Evolutionary conservation across 768 basidiomycete species (phyloP).

Genomic region (Holtermanniella nyarrowii): DNA sequence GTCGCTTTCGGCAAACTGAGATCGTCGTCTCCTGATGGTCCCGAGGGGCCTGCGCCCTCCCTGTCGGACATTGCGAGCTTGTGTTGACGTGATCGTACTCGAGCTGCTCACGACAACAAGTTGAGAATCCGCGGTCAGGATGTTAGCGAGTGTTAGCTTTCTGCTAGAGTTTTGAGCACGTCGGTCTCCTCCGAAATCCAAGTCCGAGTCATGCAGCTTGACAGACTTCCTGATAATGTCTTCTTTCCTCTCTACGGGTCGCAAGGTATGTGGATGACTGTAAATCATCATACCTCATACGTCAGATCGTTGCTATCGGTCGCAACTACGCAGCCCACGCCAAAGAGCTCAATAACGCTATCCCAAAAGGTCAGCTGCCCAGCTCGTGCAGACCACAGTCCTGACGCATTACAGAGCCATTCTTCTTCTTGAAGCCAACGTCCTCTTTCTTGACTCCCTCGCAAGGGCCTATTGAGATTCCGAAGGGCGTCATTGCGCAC

Average conservation of each 20-base stretch:
- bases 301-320: constrained; percentile 77
- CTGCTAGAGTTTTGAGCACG: background rate
- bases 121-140: too few species aligned
- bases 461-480: constrained; percentile 69
- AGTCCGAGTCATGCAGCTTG: too few species aligned
- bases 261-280: background rate
- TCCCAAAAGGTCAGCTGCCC: constrained; percentile 50
- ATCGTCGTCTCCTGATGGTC: constrained; percentile 74
- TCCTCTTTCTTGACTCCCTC: constrained; percentile 70
- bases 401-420: constrained; percentile 56
- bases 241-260: background rate
- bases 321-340: constrained; percentile 82
- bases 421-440: constrained; percentile 98
- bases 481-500: constrained; percentile 68
- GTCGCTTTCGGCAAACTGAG: constrained; percentile 93
- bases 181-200: background rate
- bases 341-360: constrained; percentile 78
- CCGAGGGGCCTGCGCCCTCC: constrained; percentile 55
- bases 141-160: too few species aligned
- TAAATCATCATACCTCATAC: background rate
- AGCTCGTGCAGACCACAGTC: background rate
- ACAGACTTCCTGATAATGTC: background rate
- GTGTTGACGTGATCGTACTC: background rate
- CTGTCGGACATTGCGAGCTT: constrained; percentile 68
- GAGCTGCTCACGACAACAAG: background rate